Conservation (phyloP, 441 rosid species). For the Populus tomentosa region DNA sequence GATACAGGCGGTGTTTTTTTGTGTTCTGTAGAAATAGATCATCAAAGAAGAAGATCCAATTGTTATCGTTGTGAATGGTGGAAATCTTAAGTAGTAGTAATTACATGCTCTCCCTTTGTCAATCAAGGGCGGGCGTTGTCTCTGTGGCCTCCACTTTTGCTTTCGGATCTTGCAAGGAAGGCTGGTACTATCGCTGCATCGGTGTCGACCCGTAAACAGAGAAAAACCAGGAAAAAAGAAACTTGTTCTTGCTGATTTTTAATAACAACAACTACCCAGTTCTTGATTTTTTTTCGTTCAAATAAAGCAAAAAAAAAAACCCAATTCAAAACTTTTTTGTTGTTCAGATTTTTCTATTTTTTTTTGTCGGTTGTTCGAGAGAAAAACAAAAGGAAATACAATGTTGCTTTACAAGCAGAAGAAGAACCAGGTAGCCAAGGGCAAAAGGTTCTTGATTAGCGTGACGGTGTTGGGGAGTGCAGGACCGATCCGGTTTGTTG, state of each 20-base stretch:
- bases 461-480: constrained; percentile 89
- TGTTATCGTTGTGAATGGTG: constrained; percentile 81
- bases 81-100: constrained; percentile 49
- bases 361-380: not conserved
- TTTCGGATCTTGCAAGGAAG: constrained; percentile 96
- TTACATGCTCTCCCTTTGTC: constrained; percentile 79
- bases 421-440: constrained; percentile 63
- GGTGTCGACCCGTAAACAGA: constrained; percentile 80
- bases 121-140: constrained; percentile 73
- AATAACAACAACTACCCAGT: not conserved
- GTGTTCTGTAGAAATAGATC: not conserved
- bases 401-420: constrained; percentile 84
- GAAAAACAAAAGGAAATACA: not conserved
- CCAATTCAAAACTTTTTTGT: constrained; percentile 1
- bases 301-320: not conserved
- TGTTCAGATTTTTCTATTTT: constrained; percentile 5
- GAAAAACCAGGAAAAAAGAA: not conserved
- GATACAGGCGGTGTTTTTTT: not conserved
- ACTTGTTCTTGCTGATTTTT: not conserved
- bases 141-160: constrained; percentile 63
- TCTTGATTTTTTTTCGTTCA: not conserved
- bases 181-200: constrained; percentile 98
- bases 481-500: constrained; percentile 93
- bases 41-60: not conserved
- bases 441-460: constrained; percentile 68